Conservation (phyloP, 2,329 filamentous ascomycete genomes). For the Ceratocystis colombiana region DNA sequence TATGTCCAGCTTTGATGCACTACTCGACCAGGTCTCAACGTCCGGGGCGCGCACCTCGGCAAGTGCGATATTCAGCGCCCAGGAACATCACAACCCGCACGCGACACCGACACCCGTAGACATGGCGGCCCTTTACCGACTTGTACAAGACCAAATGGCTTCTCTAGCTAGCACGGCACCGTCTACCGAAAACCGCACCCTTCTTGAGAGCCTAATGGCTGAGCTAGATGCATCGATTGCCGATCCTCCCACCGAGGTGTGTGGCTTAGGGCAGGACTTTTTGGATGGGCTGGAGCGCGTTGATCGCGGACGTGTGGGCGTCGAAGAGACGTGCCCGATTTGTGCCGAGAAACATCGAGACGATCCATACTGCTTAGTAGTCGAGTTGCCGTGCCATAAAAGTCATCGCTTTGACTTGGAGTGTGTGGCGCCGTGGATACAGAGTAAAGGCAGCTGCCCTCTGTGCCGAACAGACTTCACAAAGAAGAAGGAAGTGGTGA, state of each 20-base stretch:
- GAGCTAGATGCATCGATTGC: conserved; percentile 43
- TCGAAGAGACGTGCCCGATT: conserved; percentile 50
- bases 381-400: conserved; percentile 52
- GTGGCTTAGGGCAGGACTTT: conserved; percentile 49
- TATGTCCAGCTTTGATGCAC: conserved; percentile 53
- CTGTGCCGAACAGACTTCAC: conserved; percentile 52
- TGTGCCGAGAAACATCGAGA: conserved; percentile 53
- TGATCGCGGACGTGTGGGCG: conserved; percentile 39
- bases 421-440: conserved; percentile 56
- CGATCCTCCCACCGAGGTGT: conserved; percentile 42
- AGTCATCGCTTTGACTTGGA: conserved; percentile 55
- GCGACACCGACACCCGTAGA: conserved; percentile 52
- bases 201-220: conserved; percentile 43
- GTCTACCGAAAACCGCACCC: conserved; percentile 38
- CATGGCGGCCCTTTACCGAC: conserved; percentile 46
- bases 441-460: conserved; percentile 54
- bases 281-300: conserved; percentile 52
- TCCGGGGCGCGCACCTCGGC: conserved; percentile 31
- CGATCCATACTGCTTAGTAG: conserved; percentile 52
- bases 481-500: conserved; percentile 42
- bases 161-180: conserved; percentile 43
- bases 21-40: conserved; percentile 44
- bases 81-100: conserved; percentile 43
- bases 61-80: conserved; percentile 27
- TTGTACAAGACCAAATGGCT: conserved; percentile 50